Evolutionary conservation across 2,329 filamentous ascomycete genomes (phyloP), one percentile per base, ranked within the genome.

Genomic region (Bipolaris zeicola): DNA sequence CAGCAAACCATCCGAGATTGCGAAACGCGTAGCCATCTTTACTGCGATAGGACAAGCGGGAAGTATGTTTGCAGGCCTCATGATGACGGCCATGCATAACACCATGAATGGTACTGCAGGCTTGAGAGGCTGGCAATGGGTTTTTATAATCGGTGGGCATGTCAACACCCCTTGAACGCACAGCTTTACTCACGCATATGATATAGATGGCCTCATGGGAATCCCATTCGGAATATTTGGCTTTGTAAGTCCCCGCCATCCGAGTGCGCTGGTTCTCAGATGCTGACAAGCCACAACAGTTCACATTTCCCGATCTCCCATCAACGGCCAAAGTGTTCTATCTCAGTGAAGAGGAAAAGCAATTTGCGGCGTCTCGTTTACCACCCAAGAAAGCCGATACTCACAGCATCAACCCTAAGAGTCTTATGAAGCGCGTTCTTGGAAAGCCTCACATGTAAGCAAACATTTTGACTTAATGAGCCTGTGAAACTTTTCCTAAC

Each of bases 21-120:
- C 66, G 14, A 70, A 69, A 33, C 47, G 67, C 20, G 63, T 61
- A 1, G 65, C 67, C 8, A 68, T 70, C 26, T 69, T 70, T 31
- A 69, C 65, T 22, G 65, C 63, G 2, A 44, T 63, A 20, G 67
- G 66, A 7, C 65, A 67, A 26, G 50, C 58, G 0, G 67, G 67
- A 6, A 70, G 62, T 24, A 70, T 70, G 67, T 69, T 68, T 52
- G 65, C 67, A 1, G 67, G 67, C 14, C 44, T 64, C 6, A 68
- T 69, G 67, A 68, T 67, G 67, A 65, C 64, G 24, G 65, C 67
- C 5, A 67, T 68, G 53, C 55, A 66, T 38, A 56, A 68, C 43
- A 63, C 57, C 4, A 67, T 68, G 62, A 43, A 68, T 13, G 65
- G 64, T 2, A 48, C 33, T 18, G 50, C 33, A n/a, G 61, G 61